Evolutionary conservation across 768 basidiomycete genomes (phyloP), one percentile per base, ranked within the genome.

Genomic region (Pluteus cervinus): DNA sequence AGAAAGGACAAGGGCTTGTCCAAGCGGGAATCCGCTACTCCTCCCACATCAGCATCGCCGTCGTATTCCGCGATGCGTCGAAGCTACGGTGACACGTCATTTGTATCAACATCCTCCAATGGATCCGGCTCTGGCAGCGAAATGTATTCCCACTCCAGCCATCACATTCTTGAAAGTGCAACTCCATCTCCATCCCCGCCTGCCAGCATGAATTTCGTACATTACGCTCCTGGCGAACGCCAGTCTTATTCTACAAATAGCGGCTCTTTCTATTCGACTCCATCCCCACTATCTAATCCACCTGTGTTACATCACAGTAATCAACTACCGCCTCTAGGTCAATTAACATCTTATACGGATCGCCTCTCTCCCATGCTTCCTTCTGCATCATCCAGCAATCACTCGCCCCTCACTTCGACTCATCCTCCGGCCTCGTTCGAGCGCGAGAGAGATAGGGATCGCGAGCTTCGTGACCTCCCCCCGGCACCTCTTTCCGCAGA

Each of bases 141-240:
- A 7, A 60, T 67, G 32, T 82, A 71, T 49, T 58, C 68, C 33
- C 69, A 69, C 24, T 56, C 75, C 30, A 61, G 66, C 36, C 63
- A 65, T 32, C 55, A 68, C 40, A 44, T 52, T 14, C 38, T 62
- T 22, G 52, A 56, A 36, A 57, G 57, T 28, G 49, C 63, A 43
- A 75, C 73, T 11, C 74, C 78, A 1, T 82, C 81, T 12, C 81
- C 82, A 14, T 81, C 82, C n/a, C 82, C 83, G 12, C 77, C 79
- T 4, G 65, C 73, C 12, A 62, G 55, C 36, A 56, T 75, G 56
- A 74, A 61, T 42, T 83, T 81, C 56, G 68, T 74, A 29, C 77
- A 80, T 40, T 83, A 83, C 45, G 53, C 63, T 17, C 61, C 62
- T 38, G 63, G 52, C 47, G 57, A 52, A 48, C 58, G 46, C 53